Evolutionary conservation across 2,329 filamentous ascomycete genomes (phyloP).

Genomic region (Coniochaeta pulveracea): DNA sequence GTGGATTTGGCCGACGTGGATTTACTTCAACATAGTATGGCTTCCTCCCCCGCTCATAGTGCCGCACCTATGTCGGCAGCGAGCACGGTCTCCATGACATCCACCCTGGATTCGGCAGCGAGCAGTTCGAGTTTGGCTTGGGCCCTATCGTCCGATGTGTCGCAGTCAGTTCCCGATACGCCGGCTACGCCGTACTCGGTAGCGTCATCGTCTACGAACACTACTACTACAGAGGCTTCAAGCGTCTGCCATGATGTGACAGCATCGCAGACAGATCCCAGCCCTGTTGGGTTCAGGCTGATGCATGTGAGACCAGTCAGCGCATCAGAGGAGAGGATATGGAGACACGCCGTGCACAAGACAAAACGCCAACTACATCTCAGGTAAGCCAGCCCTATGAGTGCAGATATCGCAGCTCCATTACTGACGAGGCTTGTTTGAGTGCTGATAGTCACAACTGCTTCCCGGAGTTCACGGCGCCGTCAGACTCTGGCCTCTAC

Average conservation of each 20-base stretch:
- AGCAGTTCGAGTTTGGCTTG: slow-evolving; percentile 11
- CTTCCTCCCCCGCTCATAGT: slow-evolving; percentile 22
- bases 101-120: slow-evolving; percentile 11
- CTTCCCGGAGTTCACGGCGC: slow-evolving; percentile 30
- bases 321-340: slow-evolving; percentile 31
- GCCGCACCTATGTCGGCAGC: slow-evolving; percentile 16
- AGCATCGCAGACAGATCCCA: slow-evolving; percentile 20
- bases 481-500: slow-evolving; percentile 32
- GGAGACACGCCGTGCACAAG: slow-evolving; percentile 37
- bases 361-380: slow-evolving; percentile 38
- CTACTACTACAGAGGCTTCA: slow-evolving; percentile 11
- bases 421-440: not conserved
- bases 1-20: slow-evolving; percentile 9
- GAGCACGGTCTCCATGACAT: slow-evolving; percentile 11
- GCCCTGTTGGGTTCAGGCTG: slow-evolving; percentile 36
- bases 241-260: slow-evolving; percentile 6
- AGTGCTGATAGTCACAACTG: slow-evolving; percentile 22
- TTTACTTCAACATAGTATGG: slow-evolving; percentile 14
- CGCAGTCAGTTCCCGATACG: slow-evolving; percentile 31
- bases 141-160: slow-evolving; percentile 25
- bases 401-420: not conserved
- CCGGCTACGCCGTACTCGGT: slow-evolving; percentile 27
- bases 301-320: slow-evolving; percentile 35
- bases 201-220: slow-evolving; percentile 21
- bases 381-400: slow-evolving; percentile 17